These are phyloP conservation scores for Cytospora paraplurivora DNA, from an alignment of 2,329 filamentous ascomycete species.

Conservation along the genomic window DNA sequence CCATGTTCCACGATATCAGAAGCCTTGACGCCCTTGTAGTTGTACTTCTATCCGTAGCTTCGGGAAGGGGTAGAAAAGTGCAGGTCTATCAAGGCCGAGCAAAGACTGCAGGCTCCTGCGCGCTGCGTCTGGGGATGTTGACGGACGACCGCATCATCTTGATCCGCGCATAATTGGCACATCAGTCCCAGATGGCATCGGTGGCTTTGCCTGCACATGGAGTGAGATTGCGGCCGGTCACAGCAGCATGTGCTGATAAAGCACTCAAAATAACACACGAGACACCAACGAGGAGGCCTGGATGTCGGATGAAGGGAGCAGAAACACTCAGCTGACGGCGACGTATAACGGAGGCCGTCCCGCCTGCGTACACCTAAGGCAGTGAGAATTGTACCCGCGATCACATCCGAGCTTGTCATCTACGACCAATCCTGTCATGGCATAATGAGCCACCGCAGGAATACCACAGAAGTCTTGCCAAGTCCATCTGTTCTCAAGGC, in stretches of 20 bases:
- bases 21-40: background rate
- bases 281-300: background rate
- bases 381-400: background rate
- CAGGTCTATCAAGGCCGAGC: background rate
- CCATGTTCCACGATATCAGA: background rate
- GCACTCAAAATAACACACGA: background rate
- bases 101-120: background rate
- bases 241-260: background rate
- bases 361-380: background rate
- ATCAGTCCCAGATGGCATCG: background rate
- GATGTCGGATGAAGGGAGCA: background rate
- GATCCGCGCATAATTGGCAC: background rate
- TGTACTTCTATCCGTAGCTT: background rate
- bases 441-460: background rate
- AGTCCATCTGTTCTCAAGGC: background rate
- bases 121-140: slow-evolving; percentile 5
- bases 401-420: background rate
- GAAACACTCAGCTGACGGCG: background rate
- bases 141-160: slow-evolving; percentile 16
- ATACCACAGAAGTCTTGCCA: background rate
- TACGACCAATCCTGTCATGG: background rate
- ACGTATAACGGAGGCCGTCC: background rate
- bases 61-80: background rate
- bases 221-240: background rate
- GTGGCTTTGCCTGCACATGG: background rate